Evolutionary conservation across 75 land plant genomes (phyloP), one percentile per base, ranked within the genome.

Genomic region (Isoetes taiwanensis): DNA sequence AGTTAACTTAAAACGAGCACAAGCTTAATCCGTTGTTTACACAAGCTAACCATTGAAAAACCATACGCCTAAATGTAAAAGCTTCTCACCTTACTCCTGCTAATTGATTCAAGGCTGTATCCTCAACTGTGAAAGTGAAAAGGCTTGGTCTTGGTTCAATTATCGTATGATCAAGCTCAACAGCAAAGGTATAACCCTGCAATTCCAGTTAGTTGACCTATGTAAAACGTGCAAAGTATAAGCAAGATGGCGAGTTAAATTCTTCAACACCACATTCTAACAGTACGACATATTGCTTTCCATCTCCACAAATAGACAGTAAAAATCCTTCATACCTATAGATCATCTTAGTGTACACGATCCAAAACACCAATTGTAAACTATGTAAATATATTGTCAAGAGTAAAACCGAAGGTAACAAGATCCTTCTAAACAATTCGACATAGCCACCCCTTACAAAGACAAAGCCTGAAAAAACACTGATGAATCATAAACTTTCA

Each of bases 391-490:
- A n/a, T n/a, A n/a, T 94, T 86, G 78, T 91, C 97, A 58, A 91
- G 95, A n/a, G 97, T 88, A 58, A 55, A 43, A 38, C 97, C 97
- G 35, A 80, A 58, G 34, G 97, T 69, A 91, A 74, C 31, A 85
- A 78, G 14, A 91, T 71, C 65, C 68, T 76, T 40, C 66, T 86
- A 56, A 79, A 66, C 33, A 91, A 68, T 30, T 91, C 97, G 29
- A 91, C 97, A 61, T 91, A 87, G 10, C 97, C 95, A 37, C 95
- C 95, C 69, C 94, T 76, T 12, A 79, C 81, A 67, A 72, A 83
- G 27, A 91, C 97, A 81, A 73, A 86, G 28, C 97, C 97, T 90
- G 75, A 37, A 70, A 28, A 56, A 2, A 53, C n/a, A 8, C 8
- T 48, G 19, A 60, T 24, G n/a, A 11, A 3, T n/a, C n/a, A n/a